Percentiles rank a stretch among this genome's conserved stretches.
Evolutionary conservation across 2,329 filamentous ascomycete species (phyloP).

Genomic region (Daldinia sp.): DNA sequence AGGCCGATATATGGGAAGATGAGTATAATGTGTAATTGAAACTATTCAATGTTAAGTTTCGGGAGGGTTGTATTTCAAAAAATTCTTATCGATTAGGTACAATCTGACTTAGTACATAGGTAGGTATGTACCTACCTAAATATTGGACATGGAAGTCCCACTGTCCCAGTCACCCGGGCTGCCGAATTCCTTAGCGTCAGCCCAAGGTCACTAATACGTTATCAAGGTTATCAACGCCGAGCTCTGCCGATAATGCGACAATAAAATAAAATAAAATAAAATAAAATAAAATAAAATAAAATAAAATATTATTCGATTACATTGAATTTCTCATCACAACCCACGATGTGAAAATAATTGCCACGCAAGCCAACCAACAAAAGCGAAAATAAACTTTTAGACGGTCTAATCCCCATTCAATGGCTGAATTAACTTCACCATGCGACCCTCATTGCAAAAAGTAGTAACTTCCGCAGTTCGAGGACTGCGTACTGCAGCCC

Average conservation of each 20-base stretch:
- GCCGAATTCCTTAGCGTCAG: neutral
- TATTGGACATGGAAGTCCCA: no score
- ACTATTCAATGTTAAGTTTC: neutral
- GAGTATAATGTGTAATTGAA: neutral
- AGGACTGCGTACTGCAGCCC: conserved; percentile 48
- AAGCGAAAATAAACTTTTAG: conserved; percentile 1
- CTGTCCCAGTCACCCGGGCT: no score
- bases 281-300: neutral
- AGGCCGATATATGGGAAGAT: neutral
- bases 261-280: conserved; percentile 7
- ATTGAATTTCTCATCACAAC: neutral
- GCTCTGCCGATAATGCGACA: conserved; percentile 2
- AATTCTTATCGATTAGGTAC: conserved; percentile 25
- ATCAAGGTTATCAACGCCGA: neutral
- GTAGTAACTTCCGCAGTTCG: conserved; percentile 43
- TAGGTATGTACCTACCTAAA: conserved; percentile 1
- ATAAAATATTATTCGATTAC: conserved; percentile 1
- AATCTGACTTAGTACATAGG: neutral
- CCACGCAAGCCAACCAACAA: neutral
- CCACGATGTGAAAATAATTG: neutral
- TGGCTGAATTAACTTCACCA: conserved; percentile 46
- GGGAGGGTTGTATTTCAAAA: neutral
- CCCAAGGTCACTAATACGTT: neutral
- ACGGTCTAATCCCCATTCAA: conserved; percentile 27
- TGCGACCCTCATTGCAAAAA: conserved; percentile 48